These are phyloP conservation scores for Phytophthora tubulina DNA, from an alignment of 352 stramenopile species.

Conservation along the genomic window DNA sequence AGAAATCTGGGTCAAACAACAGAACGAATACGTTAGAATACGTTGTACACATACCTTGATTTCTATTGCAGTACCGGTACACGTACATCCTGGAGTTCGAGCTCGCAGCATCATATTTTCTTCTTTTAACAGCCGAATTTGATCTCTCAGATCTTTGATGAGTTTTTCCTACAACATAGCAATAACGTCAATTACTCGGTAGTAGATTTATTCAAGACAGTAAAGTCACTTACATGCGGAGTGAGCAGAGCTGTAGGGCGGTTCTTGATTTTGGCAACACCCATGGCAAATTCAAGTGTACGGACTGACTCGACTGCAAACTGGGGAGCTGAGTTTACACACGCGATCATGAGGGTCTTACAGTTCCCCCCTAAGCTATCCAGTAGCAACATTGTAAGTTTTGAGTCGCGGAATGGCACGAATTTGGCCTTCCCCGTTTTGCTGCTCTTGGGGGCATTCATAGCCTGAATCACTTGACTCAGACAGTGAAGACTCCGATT, in stretches of 20 bases:
- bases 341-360: conserved; percentile 86
- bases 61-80: background rate
- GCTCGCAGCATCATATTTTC: conserved; percentile 81
- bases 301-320: conserved; percentile 72
- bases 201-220: too few species aligned
- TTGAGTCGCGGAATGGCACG: conserved; percentile 76
- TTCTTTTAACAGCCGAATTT: conserved; percentile 72
- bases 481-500: conserved; percentile 86
- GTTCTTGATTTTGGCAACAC: conserved; percentile 85
- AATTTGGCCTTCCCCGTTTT: conserved; percentile 62
- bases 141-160: conserved; percentile 70
- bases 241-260: conserved; percentile 68
- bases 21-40: background rate
- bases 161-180: conserved; percentile 62
- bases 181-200: background rate
- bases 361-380: conserved; percentile 79
- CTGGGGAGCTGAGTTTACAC: conserved; percentile 63
- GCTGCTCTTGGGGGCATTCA: conserved; percentile 52
- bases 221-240: conserved; percentile 52
- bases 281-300: conserved; percentile 84
- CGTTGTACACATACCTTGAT: too few species aligned
- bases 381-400: conserved; percentile 79
- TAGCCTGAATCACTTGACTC: conserved; percentile 78
- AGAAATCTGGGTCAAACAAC: conserved; percentile 48
- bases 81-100: conserved; percentile 68